These are phyloP conservation scores for Candida koratica DNA, from an alignment of 805 yeast genomes.

Conservation along the genomic window DNA sequence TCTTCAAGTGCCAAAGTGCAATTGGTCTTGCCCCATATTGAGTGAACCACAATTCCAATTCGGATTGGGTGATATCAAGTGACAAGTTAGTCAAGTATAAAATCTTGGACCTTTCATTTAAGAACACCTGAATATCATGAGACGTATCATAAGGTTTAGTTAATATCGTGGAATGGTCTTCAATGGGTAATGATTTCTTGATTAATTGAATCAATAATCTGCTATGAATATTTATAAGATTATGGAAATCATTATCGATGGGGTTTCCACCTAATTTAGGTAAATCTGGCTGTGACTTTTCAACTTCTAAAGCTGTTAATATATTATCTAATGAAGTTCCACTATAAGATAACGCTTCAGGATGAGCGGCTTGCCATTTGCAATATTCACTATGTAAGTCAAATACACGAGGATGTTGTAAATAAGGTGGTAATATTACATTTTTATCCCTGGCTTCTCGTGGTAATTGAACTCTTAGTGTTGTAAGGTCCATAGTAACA, in stretches of 20 bases:
- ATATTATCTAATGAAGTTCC: slow-evolving; percentile 36
- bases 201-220: slow-evolving; percentile 45
- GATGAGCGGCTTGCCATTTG: slow-evolving; percentile 62
- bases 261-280: slow-evolving; percentile 1
- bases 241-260: background rate
- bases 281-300: slow-evolving; percentile 5
- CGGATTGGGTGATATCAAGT: slow-evolving; percentile 82
- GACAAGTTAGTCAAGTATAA: slow-evolving; percentile 78
- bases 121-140: slow-evolving; percentile 66
- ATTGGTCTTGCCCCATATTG: slow-evolving; percentile 82
- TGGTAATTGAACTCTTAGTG: slow-evolving; percentile 70
- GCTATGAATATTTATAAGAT: slow-evolving; percentile 36
- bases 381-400: slow-evolving; percentile 71
- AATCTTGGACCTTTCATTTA: slow-evolving; percentile 71
- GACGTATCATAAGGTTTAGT: slow-evolving; percentile 73
- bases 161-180: slow-evolving; percentile 52
- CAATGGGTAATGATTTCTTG: slow-evolving; percentile 46
- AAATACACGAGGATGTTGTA: slow-evolving; percentile 72
- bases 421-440: slow-evolving; percentile 65
- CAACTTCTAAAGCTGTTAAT: slow-evolving; percentile 46
- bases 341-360: slow-evolving; percentile 43
- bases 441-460: slow-evolving; percentile 78
- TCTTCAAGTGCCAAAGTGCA: slow-evolving; percentile 83
- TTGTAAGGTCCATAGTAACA: slow-evolving; percentile 65
- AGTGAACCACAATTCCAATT: slow-evolving; percentile 86